Percentiles rank a stretch among this genome's conserved stretches.
These are phyloP conservation scores for Plasmodium inui DNA, from an alignment of 169 alveolate species.

Conservation along the genomic window DNA sequence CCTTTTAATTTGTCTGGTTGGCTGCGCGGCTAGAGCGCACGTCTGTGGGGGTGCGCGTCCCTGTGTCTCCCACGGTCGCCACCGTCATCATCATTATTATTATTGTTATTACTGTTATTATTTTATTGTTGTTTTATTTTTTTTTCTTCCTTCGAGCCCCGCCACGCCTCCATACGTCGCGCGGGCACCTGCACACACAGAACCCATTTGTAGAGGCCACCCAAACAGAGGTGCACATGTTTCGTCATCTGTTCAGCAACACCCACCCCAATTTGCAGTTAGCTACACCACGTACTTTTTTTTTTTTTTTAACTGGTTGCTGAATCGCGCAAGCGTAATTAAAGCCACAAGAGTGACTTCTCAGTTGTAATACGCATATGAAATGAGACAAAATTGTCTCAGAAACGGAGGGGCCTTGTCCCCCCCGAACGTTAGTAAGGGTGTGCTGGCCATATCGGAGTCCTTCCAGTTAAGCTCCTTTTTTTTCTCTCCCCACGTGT, in stretches of 20 bases:
- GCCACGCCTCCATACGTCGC: neutral
- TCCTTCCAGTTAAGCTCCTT: neutral
- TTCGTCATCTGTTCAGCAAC: neutral
- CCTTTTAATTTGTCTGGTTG: neutral
- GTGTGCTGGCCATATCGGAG: neutral
- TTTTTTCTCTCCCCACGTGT: neutral
- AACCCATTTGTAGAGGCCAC: neutral
- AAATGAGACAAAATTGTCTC: too few relatives aligned
- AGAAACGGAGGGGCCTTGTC: neutral
- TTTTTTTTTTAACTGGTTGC: neutral
- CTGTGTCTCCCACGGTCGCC: neutral
- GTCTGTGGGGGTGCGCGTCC: neutral
- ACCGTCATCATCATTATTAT: neutral
- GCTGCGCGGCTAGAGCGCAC: neutral
- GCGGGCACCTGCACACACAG: neutral
- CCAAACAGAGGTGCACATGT: neutral
- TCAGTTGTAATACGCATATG: neutral
- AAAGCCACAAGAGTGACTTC: neutral
- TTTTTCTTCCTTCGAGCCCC: neutral
- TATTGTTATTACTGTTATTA: too few relatives aligned
- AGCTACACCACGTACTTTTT: too few relatives aligned
- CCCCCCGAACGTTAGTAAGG: neutral
- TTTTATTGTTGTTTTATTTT: too few relatives aligned
- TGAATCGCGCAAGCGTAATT: neutral
- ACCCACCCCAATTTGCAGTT: neutral